A percentile compares a stretch with the other conserved stretches of the same genome.
phyloP scores from a whole-genome alignment of 2,329 filamentous ascomycete genomes.

The Ascochyta pisi region DNA sequence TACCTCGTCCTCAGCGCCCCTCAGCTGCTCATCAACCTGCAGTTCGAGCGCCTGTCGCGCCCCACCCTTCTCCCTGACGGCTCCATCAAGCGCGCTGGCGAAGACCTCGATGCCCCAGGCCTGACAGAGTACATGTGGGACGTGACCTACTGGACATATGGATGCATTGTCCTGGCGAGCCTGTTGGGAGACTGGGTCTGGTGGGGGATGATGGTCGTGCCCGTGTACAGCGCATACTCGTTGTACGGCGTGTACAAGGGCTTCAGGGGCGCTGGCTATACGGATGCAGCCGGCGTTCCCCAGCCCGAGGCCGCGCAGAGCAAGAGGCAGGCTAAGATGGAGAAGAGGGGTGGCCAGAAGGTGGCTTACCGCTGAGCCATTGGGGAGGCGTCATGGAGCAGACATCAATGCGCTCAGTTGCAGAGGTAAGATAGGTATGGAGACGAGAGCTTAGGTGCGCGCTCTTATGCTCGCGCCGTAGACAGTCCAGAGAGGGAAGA shows the following conservation, averaged over 20 bases:
- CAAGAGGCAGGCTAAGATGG: constrained; percentile 60
- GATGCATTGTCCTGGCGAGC: constrained; percentile 72
- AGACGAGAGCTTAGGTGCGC: background rate
- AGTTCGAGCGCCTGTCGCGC: constrained; percentile 83
- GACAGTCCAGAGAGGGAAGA: background rate
- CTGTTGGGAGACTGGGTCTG: constrained; percentile 82
- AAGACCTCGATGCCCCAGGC: constrained; percentile 85
- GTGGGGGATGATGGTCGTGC: constrained; percentile 64
- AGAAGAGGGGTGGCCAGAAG: constrained; percentile 59
- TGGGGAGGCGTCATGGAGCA: background rate
- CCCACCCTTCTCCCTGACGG: constrained; percentile 70
- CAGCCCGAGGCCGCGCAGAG: constrained; percentile 46
- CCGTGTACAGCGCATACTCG: constrained; percentile 55
- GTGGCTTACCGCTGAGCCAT: constrained; percentile 53
- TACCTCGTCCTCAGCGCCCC: constrained; percentile 79
- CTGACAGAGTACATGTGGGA: constrained; percentile 99
- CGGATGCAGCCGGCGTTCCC: constrained; percentile 51
- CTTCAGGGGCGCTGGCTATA: constrained; percentile 50
- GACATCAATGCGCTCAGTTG: background rate
- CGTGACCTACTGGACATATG: constrained; percentile 93
- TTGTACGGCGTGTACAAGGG: constrained; percentile 57
- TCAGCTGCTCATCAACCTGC: constrained; percentile 78
- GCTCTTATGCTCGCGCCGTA: background rate
- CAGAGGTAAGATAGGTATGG: background rate
- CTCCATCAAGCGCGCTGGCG: constrained; percentile 77